phyloP scores from a whole-genome alignment of 169 alveolate genomes.

The Cryptosporidium xiaoi region DNA sequence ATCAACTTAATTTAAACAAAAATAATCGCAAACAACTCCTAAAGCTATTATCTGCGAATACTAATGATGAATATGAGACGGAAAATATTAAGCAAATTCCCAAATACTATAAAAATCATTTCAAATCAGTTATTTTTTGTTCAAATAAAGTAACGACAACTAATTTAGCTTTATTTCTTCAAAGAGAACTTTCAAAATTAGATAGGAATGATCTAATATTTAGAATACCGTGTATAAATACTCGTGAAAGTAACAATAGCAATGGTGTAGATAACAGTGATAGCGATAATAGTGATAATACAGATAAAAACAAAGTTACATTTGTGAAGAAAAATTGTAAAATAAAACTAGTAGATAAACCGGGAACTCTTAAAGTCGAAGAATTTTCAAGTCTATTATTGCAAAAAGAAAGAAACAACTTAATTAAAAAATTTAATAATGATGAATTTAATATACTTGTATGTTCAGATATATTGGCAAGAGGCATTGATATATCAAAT shows the following conservation, averaged over 20 bases:
- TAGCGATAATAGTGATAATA: neutral
- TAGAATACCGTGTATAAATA: neutral
- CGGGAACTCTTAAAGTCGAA: conserved; percentile 1
- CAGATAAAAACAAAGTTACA: neutral
- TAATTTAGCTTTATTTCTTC: conserved; percentile 36
- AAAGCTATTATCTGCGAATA: conserved; percentile 1
- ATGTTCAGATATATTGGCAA: conserved; percentile 92
- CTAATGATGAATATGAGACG: neutral
- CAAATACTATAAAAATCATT: conserved; percentile 14
- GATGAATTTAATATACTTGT: conserved; percentile 80
- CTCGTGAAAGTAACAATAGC: neutral
- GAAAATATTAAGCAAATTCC: conserved; percentile 13
- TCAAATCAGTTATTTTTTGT: conserved; percentile 42
- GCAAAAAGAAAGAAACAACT: conserved; percentile 58
- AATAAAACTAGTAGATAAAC: neutral
- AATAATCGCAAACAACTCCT: neutral
- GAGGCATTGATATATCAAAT: conserved; percentile 90
- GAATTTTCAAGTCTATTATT: conserved; percentile 55
- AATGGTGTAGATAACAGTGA: neutral
- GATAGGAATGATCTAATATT: conserved; percentile 7
- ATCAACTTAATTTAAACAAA: conserved; percentile 17
- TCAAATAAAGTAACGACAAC: conserved; percentile 49
- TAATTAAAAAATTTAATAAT: conserved; percentile 33
- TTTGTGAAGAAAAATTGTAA: neutral
- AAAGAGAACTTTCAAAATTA: conserved; percentile 3